phyloP scores from a whole-genome alignment of 495 filamentous ascomycete genomes.

The Neurospora discreta region DNA sequence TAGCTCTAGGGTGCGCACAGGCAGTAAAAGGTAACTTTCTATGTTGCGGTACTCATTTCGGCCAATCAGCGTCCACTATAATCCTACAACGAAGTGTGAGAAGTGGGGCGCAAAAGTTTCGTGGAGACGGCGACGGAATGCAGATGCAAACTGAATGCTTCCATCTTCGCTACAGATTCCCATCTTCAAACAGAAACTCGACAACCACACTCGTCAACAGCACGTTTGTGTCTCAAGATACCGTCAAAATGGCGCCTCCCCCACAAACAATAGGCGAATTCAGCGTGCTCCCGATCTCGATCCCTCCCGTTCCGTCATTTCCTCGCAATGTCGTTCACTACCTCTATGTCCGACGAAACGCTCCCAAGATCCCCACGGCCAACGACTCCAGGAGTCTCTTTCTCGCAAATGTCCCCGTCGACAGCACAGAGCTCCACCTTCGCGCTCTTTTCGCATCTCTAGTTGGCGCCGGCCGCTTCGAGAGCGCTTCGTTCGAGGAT shows the following conservation, averaged over 20 bases:
- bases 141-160: not conserved
- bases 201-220: not conserved
- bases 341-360: slow-evolving; percentile 75
- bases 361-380: slow-evolving; percentile 61
- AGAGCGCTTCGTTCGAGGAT: slow-evolving; percentile 60
- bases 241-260: slow-evolving; percentile 19
- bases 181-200: not conserved
- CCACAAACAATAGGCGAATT: slow-evolving; percentile 32
- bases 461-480: slow-evolving; percentile 63
- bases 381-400: slow-evolving; percentile 71
- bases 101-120: not conserved
- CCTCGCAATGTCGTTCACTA: slow-evolving; percentile 58
- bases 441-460: slow-evolving; percentile 59
- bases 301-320: slow-evolving; percentile 51
- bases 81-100: not conserved
- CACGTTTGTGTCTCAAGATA: not conserved
- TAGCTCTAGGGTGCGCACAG: not conserved
- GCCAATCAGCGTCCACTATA: not conserved
- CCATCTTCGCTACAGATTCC: not conserved
- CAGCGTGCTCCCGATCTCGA: slow-evolving; percentile 41
- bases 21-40: not conserved
- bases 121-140: not conserved
- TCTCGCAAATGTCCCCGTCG: slow-evolving; percentile 75
- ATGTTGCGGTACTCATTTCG: not conserved
- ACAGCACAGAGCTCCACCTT: slow-evolving; percentile 67